Evolutionary conservation across 2,329 filamentous ascomycete genomes (phyloP).

Genomic region (Ascochyta pisi): DNA sequence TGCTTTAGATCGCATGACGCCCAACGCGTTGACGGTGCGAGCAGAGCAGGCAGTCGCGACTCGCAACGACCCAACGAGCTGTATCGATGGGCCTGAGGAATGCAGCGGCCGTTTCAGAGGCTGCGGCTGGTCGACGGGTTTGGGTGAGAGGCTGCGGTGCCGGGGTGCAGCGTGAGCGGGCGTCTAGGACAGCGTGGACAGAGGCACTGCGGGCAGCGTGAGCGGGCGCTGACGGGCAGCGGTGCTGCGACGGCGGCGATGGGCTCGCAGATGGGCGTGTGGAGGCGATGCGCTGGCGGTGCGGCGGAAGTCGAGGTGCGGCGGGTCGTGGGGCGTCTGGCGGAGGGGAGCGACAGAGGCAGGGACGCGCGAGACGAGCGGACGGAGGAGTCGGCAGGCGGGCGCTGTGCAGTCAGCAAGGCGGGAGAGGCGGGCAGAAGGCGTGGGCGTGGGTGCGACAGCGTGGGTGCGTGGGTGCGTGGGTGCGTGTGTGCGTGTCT

Average conservation of each 20-base stretch:
- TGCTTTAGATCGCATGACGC: slow-evolving; percentile 53
- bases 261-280: slow-evolving; percentile 22
- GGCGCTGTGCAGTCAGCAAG: slow-evolving; percentile 26
- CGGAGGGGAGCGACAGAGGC: slow-evolving; percentile 37
- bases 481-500: slow-evolving; percentile 23
- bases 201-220: slow-evolving; percentile 29
- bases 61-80: slow-evolving; percentile 34
- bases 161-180: slow-evolving; percentile 32
- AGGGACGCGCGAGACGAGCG: slow-evolving; percentile 30
- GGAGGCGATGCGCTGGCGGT: slow-evolving; percentile 35
- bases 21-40: slow-evolving; percentile 43
- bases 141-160: slow-evolving; percentile 38
- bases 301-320: slow-evolving; percentile 30
- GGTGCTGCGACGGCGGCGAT: slow-evolving; percentile 30
- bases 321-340: slow-evolving; percentile 35
- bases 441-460: slow-evolving; percentile 25
- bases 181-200: slow-evolving; percentile 25
- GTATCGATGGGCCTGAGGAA: slow-evolving; percentile 24
- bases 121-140: slow-evolving; percentile 22
- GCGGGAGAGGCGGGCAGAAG: slow-evolving; percentile 7
- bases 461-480: slow-evolving; percentile 21
- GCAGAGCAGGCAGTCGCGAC: slow-evolving; percentile 36
- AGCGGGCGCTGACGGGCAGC: slow-evolving; percentile 19
- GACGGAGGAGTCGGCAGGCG: slow-evolving; percentile 21
- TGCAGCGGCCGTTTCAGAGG: slow-evolving; percentile 17